Conservation (phyloP, 345 rosid species). For the Moricandia arvensis region DNA sequence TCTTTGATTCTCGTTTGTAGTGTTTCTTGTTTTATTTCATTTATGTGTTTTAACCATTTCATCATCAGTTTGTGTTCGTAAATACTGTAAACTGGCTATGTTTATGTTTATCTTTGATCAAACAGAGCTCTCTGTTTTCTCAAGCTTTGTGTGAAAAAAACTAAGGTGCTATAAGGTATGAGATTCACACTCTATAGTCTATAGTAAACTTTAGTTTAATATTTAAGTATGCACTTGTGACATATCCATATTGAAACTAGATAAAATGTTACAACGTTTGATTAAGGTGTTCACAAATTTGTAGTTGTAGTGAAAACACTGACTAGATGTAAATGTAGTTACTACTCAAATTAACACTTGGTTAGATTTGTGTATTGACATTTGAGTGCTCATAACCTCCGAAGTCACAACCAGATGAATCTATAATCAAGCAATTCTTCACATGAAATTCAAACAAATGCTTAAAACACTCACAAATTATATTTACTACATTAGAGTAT, state of each 20-base stretch:
- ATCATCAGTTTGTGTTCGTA: conserved; percentile 38
- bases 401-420: not conserved
- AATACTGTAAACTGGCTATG: conserved; percentile 28
- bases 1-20: conserved; percentile 48
- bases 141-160: not conserved
- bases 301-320: too few species aligned
- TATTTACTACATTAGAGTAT: not conserved
- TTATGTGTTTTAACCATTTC: not conserved
- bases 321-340: not conserved
- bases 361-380: not conserved
- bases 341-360: not conserved
- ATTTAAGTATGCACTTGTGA: not conserved
- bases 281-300: too few species aligned
- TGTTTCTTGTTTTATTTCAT: conserved; percentile 2
- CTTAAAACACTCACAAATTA: not conserved
- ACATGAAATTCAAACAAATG: not conserved
- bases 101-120: not conserved
- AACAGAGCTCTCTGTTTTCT: not conserved
- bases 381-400: not conserved
- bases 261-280: not conserved
- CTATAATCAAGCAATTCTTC: not conserved
- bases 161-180: not conserved
- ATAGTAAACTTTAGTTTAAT: not conserved
- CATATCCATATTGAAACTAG: too few species aligned
- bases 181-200: not conserved